A percentile compares a stretch with the other conserved stretches of the same genome.
phyloP scores from a whole-genome alignment of 116 monocot genomes.

The Posidonia oceanica region DNA sequence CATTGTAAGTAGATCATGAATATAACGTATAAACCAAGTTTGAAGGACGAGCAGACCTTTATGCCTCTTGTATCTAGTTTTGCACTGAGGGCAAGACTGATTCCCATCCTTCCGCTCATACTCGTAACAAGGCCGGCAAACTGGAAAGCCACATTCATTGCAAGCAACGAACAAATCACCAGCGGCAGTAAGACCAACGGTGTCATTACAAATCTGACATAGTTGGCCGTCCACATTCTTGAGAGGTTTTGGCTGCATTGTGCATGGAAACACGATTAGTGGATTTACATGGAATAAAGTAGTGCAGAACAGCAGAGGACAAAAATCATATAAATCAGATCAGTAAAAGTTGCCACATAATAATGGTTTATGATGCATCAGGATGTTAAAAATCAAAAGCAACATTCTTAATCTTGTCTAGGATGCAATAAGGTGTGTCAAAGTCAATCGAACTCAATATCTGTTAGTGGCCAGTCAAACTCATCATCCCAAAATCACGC shows the following conservation, averaged over 20 bases:
- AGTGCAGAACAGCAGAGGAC: not conserved
- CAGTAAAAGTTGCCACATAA: no score
- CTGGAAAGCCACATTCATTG: constrained; percentile 21
- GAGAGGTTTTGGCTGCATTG: constrained; percentile 13
- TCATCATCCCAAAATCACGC: no score
- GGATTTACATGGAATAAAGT: not conserved
- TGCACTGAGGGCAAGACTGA: constrained; percentile 23
- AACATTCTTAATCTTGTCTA: no score
- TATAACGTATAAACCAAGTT: not conserved
- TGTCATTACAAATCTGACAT: constrained; percentile 22
- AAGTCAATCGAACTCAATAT: no score
- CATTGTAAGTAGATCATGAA: not conserved
- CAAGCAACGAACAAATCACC: constrained; percentile 22
- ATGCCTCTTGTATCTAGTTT: constrained; percentile 23
- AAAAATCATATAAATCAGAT: not conserved
- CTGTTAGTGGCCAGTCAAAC: no score
- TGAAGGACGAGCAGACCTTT: constrained; percentile 10
- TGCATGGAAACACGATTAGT: not conserved
- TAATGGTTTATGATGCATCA: no score
- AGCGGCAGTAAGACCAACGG: constrained; percentile 13
- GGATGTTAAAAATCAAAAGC: no score
- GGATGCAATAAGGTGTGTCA: no score
- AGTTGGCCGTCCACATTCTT: constrained; percentile 13
- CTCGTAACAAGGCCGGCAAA: constrained; percentile 22
- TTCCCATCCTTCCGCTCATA: constrained; percentile 24